A percentile compares a stretch with the other conserved stretches of the same genome.
phyloP scores from a whole-genome alignment of 305 asterid genomes.

The Stenogyne calaminthoides region DNA sequence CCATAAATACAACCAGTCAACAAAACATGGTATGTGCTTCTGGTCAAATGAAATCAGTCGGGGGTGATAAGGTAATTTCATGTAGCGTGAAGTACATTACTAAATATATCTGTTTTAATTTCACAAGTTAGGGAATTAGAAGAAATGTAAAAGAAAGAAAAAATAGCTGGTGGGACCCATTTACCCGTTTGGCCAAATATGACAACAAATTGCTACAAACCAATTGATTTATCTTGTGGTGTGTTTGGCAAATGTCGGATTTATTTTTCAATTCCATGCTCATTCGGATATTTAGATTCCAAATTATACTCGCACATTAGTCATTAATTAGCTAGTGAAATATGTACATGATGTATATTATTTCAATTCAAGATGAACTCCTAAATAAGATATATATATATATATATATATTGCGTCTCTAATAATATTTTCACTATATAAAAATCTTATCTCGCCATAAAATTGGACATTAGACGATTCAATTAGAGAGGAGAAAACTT shows the following conservation, averaged over 20 bases:
- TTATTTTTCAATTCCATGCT: constrained; percentile 20
- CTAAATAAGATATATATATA: too few relatives aligned
- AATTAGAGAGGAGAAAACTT: neutral
- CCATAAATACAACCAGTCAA: neutral
- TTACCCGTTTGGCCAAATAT: constrained; percentile 26
- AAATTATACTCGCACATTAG: neutral
- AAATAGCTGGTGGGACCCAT: constrained; percentile 26
- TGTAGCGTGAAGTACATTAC: constrained; percentile 16
- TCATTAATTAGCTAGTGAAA: neutral
- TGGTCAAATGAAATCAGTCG: neutral
- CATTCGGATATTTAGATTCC: neutral
- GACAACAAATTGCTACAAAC: constrained; percentile 9
- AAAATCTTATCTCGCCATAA: too few relatives aligned
- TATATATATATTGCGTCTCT: too few relatives aligned
- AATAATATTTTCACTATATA: too few relatives aligned
- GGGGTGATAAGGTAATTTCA: constrained; percentile 16
- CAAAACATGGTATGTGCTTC: neutral
- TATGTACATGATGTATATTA: too few relatives aligned
- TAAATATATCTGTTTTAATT: neutral
- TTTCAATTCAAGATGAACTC: too few relatives aligned
- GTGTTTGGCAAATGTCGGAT: constrained; percentile 37
- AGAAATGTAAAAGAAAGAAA: neutral
- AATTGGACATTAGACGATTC: too few relatives aligned
- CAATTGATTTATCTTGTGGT: constrained; percentile 13
- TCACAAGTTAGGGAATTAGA: constrained; percentile 22